A percentile compares a stretch with the other conserved stretches of the same genome.
Conservation (phyloP, 768 basidiomycete genomes). For the Auriculariales sp. region DNA sequence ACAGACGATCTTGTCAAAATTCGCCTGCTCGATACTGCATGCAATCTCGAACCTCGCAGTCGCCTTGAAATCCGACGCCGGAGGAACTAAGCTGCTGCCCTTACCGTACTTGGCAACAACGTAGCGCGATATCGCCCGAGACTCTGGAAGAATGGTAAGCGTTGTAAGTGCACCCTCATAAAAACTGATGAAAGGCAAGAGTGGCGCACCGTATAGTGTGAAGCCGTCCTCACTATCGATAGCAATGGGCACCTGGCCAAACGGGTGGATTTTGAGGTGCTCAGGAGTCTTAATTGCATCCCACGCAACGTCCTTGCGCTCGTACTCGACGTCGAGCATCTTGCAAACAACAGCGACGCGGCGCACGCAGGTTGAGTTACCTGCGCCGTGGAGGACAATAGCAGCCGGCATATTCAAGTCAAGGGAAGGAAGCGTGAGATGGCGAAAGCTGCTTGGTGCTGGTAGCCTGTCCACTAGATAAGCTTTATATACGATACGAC, state of each 20-base stretch:
- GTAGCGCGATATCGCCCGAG: conserved; percentile 47
- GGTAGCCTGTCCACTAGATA: no score
- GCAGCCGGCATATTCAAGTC: no score
- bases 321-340: conserved; percentile 44
- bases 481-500: no score
- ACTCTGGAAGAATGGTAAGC: conserved; percentile 44
- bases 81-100: conserved; percentile 35
- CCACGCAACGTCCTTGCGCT: conserved; percentile 17
- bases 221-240: conserved; percentile 17
- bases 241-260: conserved; percentile 50
- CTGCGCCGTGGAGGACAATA: no score
- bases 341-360: conserved; percentile 35
- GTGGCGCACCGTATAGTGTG: not conserved
- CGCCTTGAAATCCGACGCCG: conserved; percentile 17
- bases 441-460: no score
- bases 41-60: conserved; percentile 35
- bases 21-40: conserved; percentile 30
- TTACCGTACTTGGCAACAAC: conserved; percentile 35
- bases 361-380: conserved; percentile 32
- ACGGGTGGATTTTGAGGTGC: conserved; percentile 36
- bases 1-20: conserved; percentile 42
- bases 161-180: not conserved
- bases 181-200: conserved; percentile 22
- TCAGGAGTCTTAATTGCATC: conserved; percentile 30
- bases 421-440: no score